A percentile compares a stretch with the other conserved stretches of the same genome.
These are phyloP conservation scores for Erythrobasidium hasegawianum DNA, from an alignment of 1,284 basidiomycete species.

Conservation along the genomic window DNA sequence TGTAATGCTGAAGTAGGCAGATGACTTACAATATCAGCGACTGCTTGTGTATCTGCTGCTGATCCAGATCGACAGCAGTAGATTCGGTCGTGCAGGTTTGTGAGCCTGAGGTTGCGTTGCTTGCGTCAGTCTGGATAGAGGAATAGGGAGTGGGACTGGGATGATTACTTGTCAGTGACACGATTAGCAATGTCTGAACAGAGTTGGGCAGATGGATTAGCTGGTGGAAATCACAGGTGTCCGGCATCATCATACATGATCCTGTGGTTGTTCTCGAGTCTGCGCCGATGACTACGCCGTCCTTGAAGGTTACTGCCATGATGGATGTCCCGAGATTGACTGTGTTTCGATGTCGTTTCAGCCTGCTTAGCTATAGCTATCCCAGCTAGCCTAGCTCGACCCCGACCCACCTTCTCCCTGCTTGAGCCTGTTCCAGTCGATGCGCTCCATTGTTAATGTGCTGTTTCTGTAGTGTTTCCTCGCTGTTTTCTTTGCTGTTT, in stretches of 20 bases:
- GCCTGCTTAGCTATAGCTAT: too few species aligned
- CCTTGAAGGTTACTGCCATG: conserved; percentile 97
- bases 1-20: too few species aligned
- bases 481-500: too few species aligned
- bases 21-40: conserved; percentile 74
- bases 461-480: too few species aligned
- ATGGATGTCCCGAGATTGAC: conserved; percentile 77
- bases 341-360: conserved; percentile 7
- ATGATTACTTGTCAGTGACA: conserved; percentile 86
- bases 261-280: conserved; percentile 96
- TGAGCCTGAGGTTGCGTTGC: conserved; percentile 59
- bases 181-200: conserved; percentile 67
- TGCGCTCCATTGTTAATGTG: conserved; percentile 32
- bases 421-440: conserved; percentile 30
- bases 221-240: background rate
- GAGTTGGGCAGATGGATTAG: background rate
- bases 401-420: conserved; percentile 32
- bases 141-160: background rate
- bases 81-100: conserved; percentile 92
- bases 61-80: conserved; percentile 99
- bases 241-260: conserved; percentile 84
- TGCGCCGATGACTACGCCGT: conserved; percentile 92
- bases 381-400: too few species aligned
- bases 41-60: conserved; percentile 91
- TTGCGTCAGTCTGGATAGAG: background rate